Evolutionary conservation across 129 eudicot genomes (phyloP), one percentile per base, ranked within the genome.

Genomic region (Flaveria sonorensis): DNA sequence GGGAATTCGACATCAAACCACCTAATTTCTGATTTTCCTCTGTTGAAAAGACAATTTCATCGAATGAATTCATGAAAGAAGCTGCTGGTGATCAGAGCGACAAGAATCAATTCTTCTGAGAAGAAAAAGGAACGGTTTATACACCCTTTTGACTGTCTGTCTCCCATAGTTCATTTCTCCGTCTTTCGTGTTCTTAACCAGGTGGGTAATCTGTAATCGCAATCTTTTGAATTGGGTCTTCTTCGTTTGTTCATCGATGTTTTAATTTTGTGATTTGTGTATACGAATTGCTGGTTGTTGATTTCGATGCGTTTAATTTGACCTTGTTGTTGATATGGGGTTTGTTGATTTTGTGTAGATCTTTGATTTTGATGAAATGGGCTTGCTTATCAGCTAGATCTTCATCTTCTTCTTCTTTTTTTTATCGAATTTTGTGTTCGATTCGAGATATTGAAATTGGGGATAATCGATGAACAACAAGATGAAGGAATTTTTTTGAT

Each of bases 1-100:
- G 12, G 32, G 69, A 56, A 84, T n/a, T 77, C 68, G 82, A 80
- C 66, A 57, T 72, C 46, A 62, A 78, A 61, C 48, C 10, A 32
- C 48, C 65, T n/a, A 3, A 52, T 61, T 61, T 61, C 67, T 24
- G 67, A 61, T 72, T 32, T 52, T 53, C 11, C 30, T 64, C 47
- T 36, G 70, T 64, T 15, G 47, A 64, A 64, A 64, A 16, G 2
- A 64, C 67, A 36, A 18, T 46, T 45, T 62, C 19, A 46, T 63
- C 13, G 39, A 30, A 63, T 32, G 21, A 63, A 63, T 63, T 63
- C 45, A 63, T 63, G 45, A 61, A 11, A 61, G 18, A 13, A 72
- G 50, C 46, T 45, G 60, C 30, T 62, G 60, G 32, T 46, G 18
- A 75, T 75, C 72, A 62, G 47, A 47, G 47, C 47, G 30, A 46